Base-by-base conservation (phyloP, 495 filamentous ascomycete species). In the Thermothielavioides terrestris region DNA sequence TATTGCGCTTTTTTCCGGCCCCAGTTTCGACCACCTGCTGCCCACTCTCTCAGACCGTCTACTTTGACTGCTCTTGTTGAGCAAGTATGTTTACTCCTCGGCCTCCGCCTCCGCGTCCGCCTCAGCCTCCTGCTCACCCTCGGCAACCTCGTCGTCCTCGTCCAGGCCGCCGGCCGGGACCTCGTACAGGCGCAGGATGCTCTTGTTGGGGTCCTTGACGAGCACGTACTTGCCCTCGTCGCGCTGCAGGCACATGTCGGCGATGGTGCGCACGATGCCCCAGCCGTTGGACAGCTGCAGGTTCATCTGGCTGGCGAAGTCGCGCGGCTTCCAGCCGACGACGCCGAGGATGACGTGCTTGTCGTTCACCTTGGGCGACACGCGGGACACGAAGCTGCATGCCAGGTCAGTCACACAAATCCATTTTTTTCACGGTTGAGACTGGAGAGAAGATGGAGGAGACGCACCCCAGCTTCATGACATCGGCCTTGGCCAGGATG, bases 281-380 rank as follows among this genome's bases (percentile, higher is more conserved):
- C 94, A 98, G 52, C 94, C 94, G 70, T 97, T 98, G 62, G 83
- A 83, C 32, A 97, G 79, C 64, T 88, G 90, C 55, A 98, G 71
- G 68, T 95, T 95, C 92, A 98, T 98, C 76, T 98, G 92, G 66
- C 79, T 77, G 42, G 94, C 94, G 60, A 98, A 96, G 60, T 98
- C 94, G 58, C 83, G 80, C 27, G 92, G 92, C 75, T 97, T 97
- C 81, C 95, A 95, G 69, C 88, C 88, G 5, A 94, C 80, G 46
- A 97, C 94, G 55, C 94, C 94, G 32, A 98, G 85, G 52, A 98
- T 81, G 62, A 97, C 86, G 68, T 98, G 92, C 53, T 82, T 83
- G 59, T 92, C 84, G 58, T 86, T 85, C 53, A 79, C 79, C 77
- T 92, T 91, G 47, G 94, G 89, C 70, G 88, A 94, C 49, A 79